phyloP scores from a whole-genome alignment of 305 asterid species.

The Nicotiana rustica region DNA sequence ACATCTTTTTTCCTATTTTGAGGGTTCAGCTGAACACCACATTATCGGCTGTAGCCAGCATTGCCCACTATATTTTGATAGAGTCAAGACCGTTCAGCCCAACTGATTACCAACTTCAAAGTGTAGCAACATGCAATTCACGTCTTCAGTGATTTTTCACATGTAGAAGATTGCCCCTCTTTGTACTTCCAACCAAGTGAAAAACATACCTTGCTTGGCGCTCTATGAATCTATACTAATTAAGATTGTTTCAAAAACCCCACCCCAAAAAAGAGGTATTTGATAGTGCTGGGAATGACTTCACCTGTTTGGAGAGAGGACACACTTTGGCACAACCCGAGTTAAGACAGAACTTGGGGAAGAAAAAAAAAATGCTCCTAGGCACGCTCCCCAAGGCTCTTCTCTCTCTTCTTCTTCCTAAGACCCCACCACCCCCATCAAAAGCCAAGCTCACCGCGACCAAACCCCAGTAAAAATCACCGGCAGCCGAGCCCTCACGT shows the following conservation, averaged over 20 bases:
- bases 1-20: conserved; percentile 22
- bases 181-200: not conserved
- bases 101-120: not conserved
- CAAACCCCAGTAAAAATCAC: no score
- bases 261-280: not conserved
- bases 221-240: not conserved
- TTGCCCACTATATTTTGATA: conserved; percentile 11
- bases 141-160: not conserved
- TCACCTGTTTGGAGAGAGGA: not conserved
- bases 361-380: no score
- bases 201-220: conserved; percentile 11
- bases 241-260: not conserved
- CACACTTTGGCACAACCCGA: not conserved
- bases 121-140: conserved; percentile 14
- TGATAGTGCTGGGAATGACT: not conserved
- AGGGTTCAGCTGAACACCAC: not conserved
- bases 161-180: conserved; percentile 10
- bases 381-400: no score
- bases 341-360: conserved; percentile 10
- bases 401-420: no score
- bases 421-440: no score
- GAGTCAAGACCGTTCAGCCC: not conserved
- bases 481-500: no score
- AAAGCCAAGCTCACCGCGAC: no score
- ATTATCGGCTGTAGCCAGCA: not conserved